Conservation (phyloP, 345 rosid genomes). For the Anastatica hierochuntica region DNA sequence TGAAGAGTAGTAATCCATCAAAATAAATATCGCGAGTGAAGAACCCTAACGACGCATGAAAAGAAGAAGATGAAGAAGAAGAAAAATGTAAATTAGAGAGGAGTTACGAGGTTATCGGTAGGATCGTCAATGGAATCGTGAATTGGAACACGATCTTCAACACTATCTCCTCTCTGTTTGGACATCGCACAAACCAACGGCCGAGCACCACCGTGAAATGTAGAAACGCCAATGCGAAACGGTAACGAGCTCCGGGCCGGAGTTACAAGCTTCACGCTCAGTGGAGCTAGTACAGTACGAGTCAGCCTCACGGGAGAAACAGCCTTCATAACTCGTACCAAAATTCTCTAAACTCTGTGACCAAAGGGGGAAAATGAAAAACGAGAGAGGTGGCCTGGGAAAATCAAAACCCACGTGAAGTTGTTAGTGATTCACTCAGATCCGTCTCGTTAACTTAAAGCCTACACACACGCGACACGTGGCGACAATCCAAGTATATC, state of each 20-base stretch:
- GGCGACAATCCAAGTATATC: background rate
- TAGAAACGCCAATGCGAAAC: conserved; percentile 11
- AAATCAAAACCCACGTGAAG: too few species aligned
- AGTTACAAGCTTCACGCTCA: conserved; percentile 11
- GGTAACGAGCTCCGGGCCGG: conserved; percentile 13
- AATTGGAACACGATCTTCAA: conserved; percentile 18
- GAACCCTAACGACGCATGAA: too few species aligned
- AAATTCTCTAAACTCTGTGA: background rate
- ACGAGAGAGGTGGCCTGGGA: background rate
- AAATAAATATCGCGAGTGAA: too few species aligned
- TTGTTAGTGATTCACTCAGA: conserved; percentile 3
- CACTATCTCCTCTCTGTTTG: conserved; percentile 16
- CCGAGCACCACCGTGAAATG: conserved; percentile 19
- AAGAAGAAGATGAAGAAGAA: too few species aligned
- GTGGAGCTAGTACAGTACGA: conserved; percentile 13
- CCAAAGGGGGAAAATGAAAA: background rate
- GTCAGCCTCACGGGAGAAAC: conserved; percentile 20
- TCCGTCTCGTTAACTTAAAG: too few species aligned
- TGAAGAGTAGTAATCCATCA: background rate
- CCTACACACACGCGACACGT: too few species aligned
- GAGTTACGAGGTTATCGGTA: conserved; percentile 28
- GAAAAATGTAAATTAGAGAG: background rate
- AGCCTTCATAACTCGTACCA: conserved; percentile 17
- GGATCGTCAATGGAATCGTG: conserved; percentile 17
- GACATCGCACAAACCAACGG: conserved; percentile 11